These are phyloP conservation scores for Suaeda aralocaspica DNA, from an alignment of 148 eudicot genomes.

Conservation along the genomic window DNA sequence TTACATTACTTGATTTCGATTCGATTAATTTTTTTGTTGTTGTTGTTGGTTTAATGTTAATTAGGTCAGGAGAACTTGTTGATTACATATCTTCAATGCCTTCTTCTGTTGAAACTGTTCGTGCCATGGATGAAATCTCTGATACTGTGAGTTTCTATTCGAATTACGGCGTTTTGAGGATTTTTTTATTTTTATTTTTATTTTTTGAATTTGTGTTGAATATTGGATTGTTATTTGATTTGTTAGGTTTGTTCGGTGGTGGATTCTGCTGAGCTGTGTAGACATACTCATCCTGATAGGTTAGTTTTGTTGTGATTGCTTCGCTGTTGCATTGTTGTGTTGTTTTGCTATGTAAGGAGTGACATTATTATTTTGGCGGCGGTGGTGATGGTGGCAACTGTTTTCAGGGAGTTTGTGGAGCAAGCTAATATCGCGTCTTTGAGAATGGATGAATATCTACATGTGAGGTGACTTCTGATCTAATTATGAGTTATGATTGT, in stretches of 20 bases:
- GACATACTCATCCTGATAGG: slow-evolving; percentile 96
- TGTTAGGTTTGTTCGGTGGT: slow-evolving; percentile 79
- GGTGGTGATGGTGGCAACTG: neutral
- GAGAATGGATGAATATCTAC: slow-evolving; percentile 84
- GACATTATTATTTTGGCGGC: neutral
- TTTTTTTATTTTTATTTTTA: neutral
- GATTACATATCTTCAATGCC: slow-evolving; percentile 64
- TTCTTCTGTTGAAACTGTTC: slow-evolving; percentile 57
- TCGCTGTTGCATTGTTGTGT: neutral
- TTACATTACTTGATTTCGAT: neutral
- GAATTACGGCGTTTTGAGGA: neutral
- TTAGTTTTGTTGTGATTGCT: slow-evolving; percentile 15
- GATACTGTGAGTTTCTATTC: slow-evolving; percentile 48
- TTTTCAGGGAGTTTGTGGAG: slow-evolving; percentile 68
- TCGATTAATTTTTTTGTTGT: neutral
- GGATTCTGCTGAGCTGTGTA: slow-evolving; percentile 85
- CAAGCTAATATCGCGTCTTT: slow-evolving; percentile 71
- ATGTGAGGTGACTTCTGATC: slow-evolving; percentile 86
- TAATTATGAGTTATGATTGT: slow-evolving; percentile 16
- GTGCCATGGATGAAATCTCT: slow-evolving; percentile 89
- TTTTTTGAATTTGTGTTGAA: neutral
- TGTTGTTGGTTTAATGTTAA: neutral
- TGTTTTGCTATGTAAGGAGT: slow-evolving; percentile 9
- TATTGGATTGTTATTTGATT: neutral
- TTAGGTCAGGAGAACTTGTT: slow-evolving; percentile 86